A percentile compares a stretch with the other conserved stretches of the same genome.
Conservation (phyloP, 2,329 filamentous ascomycete species). For the Penicillium sp. region DNA sequence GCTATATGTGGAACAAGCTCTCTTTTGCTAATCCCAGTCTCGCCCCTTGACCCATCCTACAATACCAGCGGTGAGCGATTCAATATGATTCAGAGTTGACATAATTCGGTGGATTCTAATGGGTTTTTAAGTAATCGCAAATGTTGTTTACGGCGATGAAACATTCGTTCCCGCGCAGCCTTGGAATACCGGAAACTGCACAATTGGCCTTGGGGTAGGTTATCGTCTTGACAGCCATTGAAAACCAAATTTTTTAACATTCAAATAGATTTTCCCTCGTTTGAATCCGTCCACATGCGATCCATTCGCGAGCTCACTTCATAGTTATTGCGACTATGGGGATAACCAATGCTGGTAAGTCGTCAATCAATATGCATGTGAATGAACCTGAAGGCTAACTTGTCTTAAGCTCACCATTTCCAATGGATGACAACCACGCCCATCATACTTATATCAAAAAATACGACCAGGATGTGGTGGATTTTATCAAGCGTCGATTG, state of each 20-base stretch:
- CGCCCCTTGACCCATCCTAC: constrained; percentile 8
- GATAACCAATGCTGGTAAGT: constrained; percentile 10
- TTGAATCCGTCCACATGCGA: constrained; percentile 15
- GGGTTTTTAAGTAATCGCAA: constrained; percentile 6
- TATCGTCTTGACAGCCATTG: not conserved
- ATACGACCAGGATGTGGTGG: constrained; percentile 21
- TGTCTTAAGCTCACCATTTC: constrained; percentile 4
- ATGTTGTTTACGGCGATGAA: constrained; percentile 14
- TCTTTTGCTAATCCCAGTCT: constrained; percentile 7
- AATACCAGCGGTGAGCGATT: constrained; percentile 5
- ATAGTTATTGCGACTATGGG: constrained; percentile 22
- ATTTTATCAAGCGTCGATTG: constrained; percentile 20
- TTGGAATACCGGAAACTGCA: constrained; percentile 14
- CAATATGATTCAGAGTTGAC: not conserved
- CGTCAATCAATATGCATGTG: too few relatives aligned
- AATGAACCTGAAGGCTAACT: not conserved
- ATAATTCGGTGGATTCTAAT: not conserved
- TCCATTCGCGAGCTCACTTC: constrained; percentile 19
- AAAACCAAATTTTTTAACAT: not conserved
- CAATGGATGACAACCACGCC: constrained; percentile 12
- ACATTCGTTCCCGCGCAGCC: constrained; percentile 9
- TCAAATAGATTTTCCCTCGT: constrained; percentile 8
- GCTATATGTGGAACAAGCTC: constrained; percentile 19
- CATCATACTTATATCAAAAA: constrained; percentile 19
- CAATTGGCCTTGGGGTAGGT: constrained; percentile 12